Evolutionary conservation across 108 stramenopile species (phyloP).

Genomic region (Craspedostauros australis): DNA sequence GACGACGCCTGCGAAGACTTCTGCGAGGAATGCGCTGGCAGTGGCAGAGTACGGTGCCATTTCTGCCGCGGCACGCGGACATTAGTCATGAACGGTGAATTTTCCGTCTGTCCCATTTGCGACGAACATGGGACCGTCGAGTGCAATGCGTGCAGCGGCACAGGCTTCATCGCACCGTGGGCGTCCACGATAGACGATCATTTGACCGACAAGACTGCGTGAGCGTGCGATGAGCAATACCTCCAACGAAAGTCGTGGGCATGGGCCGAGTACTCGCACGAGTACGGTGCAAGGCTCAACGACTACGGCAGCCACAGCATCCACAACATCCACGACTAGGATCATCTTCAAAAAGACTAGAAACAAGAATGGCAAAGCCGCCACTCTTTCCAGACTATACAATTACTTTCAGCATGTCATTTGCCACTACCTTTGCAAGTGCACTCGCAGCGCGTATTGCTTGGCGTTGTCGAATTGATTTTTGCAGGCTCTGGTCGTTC

Average conservation of each 20-base stretch:
- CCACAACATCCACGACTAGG: neutral
- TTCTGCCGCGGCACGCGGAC: conserved; percentile 25
- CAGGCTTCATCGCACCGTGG: conserved; percentile 26
- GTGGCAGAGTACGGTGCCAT: conserved; percentile 10
- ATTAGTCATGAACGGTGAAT: conserved; percentile 7
- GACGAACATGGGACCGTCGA: conserved; percentile 9
- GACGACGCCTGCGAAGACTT: conserved; percentile 12
- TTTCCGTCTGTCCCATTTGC: conserved; percentile 14
- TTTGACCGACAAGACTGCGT: neutral
- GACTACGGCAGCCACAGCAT: neutral
- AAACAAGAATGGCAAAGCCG: too few relatives aligned
- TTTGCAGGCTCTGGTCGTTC: neutral
- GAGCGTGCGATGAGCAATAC: neutral
- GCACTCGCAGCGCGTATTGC: neutral
- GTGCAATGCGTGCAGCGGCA: conserved; percentile 22
- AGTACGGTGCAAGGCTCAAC: neutral
- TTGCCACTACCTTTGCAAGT: too few relatives aligned
- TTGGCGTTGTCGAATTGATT: neutral
- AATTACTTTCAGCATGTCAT: too few relatives aligned
- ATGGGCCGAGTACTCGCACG: neutral
- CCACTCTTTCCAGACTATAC: too few relatives aligned
- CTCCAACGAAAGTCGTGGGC: neutral
- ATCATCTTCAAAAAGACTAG: neutral
- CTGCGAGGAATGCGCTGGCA: conserved; percentile 22
- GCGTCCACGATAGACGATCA: conserved; percentile 2